These are phyloP conservation scores for Septoria petroselini DNA, from an alignment of 2,329 filamentous ascomycete genomes.

Conservation along the genomic window DNA sequence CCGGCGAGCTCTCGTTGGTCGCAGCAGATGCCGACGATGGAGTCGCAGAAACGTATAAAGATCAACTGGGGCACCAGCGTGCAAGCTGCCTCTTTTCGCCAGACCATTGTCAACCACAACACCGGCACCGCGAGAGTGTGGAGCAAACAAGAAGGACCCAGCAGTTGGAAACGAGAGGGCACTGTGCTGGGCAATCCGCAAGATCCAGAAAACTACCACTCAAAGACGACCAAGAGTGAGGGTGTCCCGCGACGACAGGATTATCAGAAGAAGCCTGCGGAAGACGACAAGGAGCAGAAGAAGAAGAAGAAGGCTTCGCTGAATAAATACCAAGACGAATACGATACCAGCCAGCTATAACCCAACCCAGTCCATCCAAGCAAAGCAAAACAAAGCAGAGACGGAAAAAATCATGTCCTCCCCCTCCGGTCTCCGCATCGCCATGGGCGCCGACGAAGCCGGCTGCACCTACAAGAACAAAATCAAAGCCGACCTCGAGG, in stretches of 20 bases:
- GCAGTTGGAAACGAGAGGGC: constrained; percentile 31
- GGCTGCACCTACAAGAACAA: constrained; percentile 75
- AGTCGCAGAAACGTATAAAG: constrained; percentile 28
- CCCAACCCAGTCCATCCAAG: not conserved
- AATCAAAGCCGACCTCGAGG: constrained; percentile 69
- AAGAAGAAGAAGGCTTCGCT: constrained; percentile 12
- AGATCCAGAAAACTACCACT: constrained; percentile 26
- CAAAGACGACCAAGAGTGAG: constrained; percentile 18
- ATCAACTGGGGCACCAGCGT: constrained; percentile 43
- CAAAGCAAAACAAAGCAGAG: constrained; percentile 8
- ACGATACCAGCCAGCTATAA: constrained; percentile 37
- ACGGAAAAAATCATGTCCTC: constrained; percentile 27
- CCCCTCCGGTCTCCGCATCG: constrained; percentile 48
- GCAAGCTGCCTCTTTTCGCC: constrained; percentile 40
- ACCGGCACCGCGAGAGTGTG: constrained; percentile 38
- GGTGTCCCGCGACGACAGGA: not conserved
- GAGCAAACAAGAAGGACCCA: constrained; percentile 39
- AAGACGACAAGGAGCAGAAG: constrained; percentile 22
- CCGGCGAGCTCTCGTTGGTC: constrained; percentile 12
- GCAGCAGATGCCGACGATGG: constrained; percentile 18
- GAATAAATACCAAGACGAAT: constrained; percentile 26
- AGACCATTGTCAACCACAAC: constrained; percentile 39
- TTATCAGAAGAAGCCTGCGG: constrained; percentile 18
- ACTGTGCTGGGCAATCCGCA: constrained; percentile 39
- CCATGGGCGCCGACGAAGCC: constrained; percentile 66